These are phyloP conservation scores for Lentithecium fluviatile DNA, from an alignment of 495 filamentous ascomycete genomes.

Conservation along the genomic window DNA sequence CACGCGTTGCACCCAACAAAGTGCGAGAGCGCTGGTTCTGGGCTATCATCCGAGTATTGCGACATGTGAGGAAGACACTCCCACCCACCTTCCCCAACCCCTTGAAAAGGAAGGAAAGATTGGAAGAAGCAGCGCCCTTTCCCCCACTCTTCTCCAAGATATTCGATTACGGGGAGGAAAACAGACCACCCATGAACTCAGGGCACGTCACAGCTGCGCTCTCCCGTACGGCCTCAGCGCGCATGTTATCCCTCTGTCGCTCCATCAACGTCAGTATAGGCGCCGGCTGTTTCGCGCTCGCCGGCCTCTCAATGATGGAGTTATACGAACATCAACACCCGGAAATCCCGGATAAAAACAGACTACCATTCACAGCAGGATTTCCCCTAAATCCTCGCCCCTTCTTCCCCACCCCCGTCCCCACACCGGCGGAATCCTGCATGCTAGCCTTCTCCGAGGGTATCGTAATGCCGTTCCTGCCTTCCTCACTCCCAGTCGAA, in stretches of 20 bases:
- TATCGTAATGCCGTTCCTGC: constrained; percentile 41
- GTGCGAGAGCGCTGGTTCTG: constrained; percentile 44
- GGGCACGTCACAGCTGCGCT: constrained; percentile 23
- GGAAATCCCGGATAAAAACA: constrained; percentile 26
- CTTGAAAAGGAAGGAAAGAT: constrained; percentile 19
- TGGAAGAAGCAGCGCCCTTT: constrained; percentile 1
- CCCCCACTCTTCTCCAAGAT: constrained; percentile 36
- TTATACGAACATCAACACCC: constrained; percentile 39
- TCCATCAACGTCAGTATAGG: constrained; percentile 39
- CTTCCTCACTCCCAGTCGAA: constrained; percentile 34
- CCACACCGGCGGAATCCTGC: constrained; percentile 37
- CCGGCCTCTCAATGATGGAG: constrained; percentile 44
- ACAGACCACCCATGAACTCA: constrained; percentile 37
- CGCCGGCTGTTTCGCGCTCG: constrained; percentile 42
- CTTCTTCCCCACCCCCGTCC: constrained; percentile 37
- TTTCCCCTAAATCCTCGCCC: constrained; percentile 45
- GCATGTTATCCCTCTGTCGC: constrained; percentile 37
- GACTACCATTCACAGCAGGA: constrained; percentile 39
- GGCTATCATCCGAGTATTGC: constrained; percentile 41
- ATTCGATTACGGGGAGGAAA: constrained; percentile 38
- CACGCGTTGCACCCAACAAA: constrained; percentile 32
- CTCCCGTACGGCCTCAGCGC: constrained; percentile 21
- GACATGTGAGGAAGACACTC: constrained; percentile 39
- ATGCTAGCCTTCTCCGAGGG: constrained; percentile 45
- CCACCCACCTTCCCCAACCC: constrained; percentile 43